Conservation (phyloP, 768 basidiomycete genomes). For the Hortiboletus campestris region DNA sequence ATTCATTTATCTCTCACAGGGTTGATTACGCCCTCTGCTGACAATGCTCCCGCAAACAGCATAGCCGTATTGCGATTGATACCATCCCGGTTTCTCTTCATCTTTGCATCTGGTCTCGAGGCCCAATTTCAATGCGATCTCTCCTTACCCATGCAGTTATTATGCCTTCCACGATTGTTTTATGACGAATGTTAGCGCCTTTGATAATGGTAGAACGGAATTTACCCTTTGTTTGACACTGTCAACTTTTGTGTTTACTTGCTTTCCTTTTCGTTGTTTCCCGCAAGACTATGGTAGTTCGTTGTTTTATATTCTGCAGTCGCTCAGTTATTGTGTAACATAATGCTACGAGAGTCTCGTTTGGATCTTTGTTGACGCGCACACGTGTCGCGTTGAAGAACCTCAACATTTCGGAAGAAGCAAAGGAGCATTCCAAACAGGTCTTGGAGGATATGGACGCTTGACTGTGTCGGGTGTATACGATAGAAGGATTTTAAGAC, state of each 20-base stretch:
- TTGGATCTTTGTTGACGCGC: too few species aligned
- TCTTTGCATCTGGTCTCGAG: slow-evolving; percentile 23
- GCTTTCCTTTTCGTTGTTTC: slow-evolving; percentile 4
- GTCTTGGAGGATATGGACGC: slow-evolving; percentile 7
- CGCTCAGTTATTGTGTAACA: slow-evolving; percentile 16
- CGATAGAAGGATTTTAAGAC: slow-evolving; percentile 6
- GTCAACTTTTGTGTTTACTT: slow-evolving; percentile 9
- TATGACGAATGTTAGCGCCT: slow-evolving; percentile 24
- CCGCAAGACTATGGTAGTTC: slow-evolving; percentile 7
- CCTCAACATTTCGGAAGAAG: too few species aligned
- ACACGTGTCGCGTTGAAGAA: too few species aligned
- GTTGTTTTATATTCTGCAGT: slow-evolving; percentile 16
- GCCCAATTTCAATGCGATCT: slow-evolving; percentile 19
- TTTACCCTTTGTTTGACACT: slow-evolving; percentile 5
- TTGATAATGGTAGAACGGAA: slow-evolving; percentile 20
- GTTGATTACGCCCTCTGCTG: slow-evolving; percentile 10
- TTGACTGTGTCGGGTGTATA: not conserved
- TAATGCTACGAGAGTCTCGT: not conserved
- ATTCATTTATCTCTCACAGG: slow-evolving; percentile 7
- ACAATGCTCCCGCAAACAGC: slow-evolving; percentile 12
- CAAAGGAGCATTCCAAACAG: slow-evolving; percentile 13
- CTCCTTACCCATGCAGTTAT: slow-evolving; percentile 7
- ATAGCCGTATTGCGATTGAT: slow-evolving; percentile 10
- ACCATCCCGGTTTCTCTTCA: slow-evolving; percentile 4
- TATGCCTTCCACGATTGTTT: slow-evolving; percentile 21